These are phyloP conservation scores for Sarocladium kiliense DNA, from an alignment of 2,329 filamentous ascomycete genomes.

Conservation along the genomic window DNA sequence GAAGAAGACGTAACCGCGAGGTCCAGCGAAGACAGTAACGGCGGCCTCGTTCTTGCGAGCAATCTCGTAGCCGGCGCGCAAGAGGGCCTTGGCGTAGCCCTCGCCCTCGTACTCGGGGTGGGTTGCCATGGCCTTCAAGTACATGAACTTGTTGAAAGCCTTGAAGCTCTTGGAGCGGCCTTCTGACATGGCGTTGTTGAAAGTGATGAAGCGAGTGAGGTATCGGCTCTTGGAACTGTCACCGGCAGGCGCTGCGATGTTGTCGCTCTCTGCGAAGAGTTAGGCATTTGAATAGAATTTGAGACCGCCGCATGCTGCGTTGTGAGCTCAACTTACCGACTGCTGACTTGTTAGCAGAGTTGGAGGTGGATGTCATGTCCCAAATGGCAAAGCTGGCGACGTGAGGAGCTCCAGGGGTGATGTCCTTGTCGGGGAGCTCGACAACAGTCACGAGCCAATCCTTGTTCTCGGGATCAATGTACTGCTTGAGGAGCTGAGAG, in stretches of 20 bases:
- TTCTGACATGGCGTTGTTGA: slow-evolving; percentile 8
- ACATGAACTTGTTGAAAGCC: slow-evolving; percentile 10
- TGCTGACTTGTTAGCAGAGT: slow-evolving; percentile 3
- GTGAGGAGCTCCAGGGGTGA: slow-evolving; percentile 7
- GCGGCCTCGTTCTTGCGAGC: slow-evolving; percentile 12
- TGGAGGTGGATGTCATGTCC: slow-evolving; percentile 13
- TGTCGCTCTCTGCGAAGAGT: not conserved
- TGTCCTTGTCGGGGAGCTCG: slow-evolving; percentile 12
- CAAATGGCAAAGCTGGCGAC: slow-evolving; percentile 14
- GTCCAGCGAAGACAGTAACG: slow-evolving; percentile 13
- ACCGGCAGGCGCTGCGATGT: not conserved
- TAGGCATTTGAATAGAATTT: not conserved
- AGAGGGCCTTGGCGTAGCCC: slow-evolving; percentile 15
- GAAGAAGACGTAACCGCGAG: slow-evolving; percentile 16
- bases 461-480: slow-evolving; percentile 14
- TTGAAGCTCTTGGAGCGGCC: slow-evolving; percentile 3
- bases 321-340: not conserved
- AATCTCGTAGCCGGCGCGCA: slow-evolving; percentile 11
- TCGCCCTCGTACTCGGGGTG: slow-evolving; percentile 14
- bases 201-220: slow-evolving; percentile 7
- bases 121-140: slow-evolving; percentile 14
- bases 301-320: no score
- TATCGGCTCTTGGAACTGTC: not conserved
- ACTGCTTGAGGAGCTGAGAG: slow-evolving; percentile 12
- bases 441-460: slow-evolving; percentile 14